Evolutionary conservation across 768 basidiomycete genomes (phyloP), one percentile per base, ranked within the genome.

Genomic region (Megacollybia marginata): DNA sequence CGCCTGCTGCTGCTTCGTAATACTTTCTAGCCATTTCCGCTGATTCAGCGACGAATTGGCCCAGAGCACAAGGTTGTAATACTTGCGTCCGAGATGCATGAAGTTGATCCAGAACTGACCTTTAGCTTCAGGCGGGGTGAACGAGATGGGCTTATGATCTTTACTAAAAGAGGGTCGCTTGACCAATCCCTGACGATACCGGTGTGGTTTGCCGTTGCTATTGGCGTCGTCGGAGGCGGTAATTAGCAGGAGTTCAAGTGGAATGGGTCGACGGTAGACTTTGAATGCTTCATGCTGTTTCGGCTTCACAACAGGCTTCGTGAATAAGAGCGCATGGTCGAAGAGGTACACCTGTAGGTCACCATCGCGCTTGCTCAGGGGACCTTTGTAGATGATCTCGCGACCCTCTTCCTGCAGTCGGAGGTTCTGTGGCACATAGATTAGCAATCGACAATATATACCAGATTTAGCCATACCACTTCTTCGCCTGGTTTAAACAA

Each of bases 311-410:
- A 70, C 65, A 33, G 62, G 68, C 69, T 92, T 97, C 55, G 89
- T 93, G 79, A 98, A 91, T 32, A 99, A 71, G 40, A 99, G 69
- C 1, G 93, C 93, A 65, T 99, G 96, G 63, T 99, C 96, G 62
- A 99, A 96, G 59, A 99, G 67, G 71, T 95, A 97, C 6, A 95
- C 89, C 58, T 90, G 80, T 46, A 97, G 72, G 62, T 98, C 95
- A 13, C 92, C 92, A 58, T 83, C 92, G 8, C 93, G 82, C 61
- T 92, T 90, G 63, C 90, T 96, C 56, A 98, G 71, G 23, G 81
- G 68, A 18, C 93, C 93, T 67, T 93, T 97, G 69, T 88, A 88
- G 23, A 98, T 78, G 59, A 98, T 77, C 70, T 98, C 87, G 12
- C 96, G 82, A 6, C 82, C 84, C 59, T 95, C 89, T 57, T 97